Evolutionary conservation across 352 stramenopile species (phyloP), one percentile per base, ranked within the genome.

Genomic region (Phytopythium vexans): DNA sequence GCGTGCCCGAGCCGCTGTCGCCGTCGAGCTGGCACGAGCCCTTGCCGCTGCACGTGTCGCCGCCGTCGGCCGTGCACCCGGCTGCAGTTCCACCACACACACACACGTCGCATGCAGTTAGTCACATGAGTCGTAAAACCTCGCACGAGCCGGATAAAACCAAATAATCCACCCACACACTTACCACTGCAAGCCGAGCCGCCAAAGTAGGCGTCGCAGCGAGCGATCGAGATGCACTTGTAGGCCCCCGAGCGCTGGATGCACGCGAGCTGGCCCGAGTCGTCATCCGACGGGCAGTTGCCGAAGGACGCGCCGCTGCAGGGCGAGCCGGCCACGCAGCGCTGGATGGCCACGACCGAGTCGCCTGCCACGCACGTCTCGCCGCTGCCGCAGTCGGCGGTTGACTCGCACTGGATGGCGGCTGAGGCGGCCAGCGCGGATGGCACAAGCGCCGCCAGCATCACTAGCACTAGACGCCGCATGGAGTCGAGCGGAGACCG

Each of bases 291-390:
- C 10, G 84, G 84, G 42, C 84, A 94, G 40, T 67, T 78, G 32
- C 84, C 84, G 12, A 64, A 53, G 8, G 54, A 41, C 2, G 54
- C 52, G 38, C 77, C 84, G 54, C 75, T 72, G 56, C 84, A 94
- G 7, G 62, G 69, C 15, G 69, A 40, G 31, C 77, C 77, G 0
- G 72, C 64, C 42, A 94, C 84, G 51, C 84, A 94, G 32, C 70
- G 68, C 68, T 92, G 84, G 31, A 94, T 73, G 14, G 76, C 34
- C 8, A 55, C 50, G 34, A 58, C 62, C 32, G 82, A 82, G 60
- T 89, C 82, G 40, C 84, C 84, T 4, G 82, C 84, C 58, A 94
- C 79, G 51, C 84, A 94, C 51, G 68, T 83, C 33, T 83, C 82
- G 43, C 74, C 82, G 16, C 72, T 63, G 2, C 49, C 50, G 52